A percentile compares a stretch with the other conserved stretches of the same genome.
phyloP scores from a whole-genome alignment of 768 basidiomycete species.

The Asterophora lycoperdoides region DNA sequence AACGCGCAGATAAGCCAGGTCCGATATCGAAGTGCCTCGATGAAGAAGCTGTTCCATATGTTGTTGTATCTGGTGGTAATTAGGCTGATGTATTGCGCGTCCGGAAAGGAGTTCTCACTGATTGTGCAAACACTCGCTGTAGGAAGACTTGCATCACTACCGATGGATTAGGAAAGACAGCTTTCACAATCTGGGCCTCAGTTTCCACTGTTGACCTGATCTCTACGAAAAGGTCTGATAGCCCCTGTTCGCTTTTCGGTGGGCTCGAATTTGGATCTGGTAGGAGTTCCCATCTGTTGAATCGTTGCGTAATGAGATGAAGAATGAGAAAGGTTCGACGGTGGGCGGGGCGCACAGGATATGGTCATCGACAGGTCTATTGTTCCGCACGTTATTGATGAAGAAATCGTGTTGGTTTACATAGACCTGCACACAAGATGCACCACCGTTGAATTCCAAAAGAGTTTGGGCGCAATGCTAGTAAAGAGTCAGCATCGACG shows the following conservation, averaged over 20 bases:
- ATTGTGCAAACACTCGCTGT: slow-evolving; percentile 96
- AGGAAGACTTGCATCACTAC: slow-evolving; percentile 98
- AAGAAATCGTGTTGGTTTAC: slow-evolving; percentile 99
- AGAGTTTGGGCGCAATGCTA: slow-evolving; percentile 97
- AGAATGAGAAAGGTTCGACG: not conserved
- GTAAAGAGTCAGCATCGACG: not conserved
- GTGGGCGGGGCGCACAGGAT: slow-evolving; percentile 39
- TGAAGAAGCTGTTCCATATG: slow-evolving; percentile 89
- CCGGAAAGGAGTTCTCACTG: slow-evolving; percentile 45
- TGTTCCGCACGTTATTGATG: slow-evolving; percentile 83
- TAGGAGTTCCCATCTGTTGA: slow-evolving; percentile 70
- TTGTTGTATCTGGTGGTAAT: slow-evolving; percentile 76
- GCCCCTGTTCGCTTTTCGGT: slow-evolving; percentile 75
- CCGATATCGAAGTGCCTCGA: slow-evolving; percentile 69
- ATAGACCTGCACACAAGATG: slow-evolving; percentile 96
- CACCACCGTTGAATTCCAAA: slow-evolving; percentile 95
- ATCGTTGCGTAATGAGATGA: not conserved
- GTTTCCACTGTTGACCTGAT: slow-evolving; percentile 90
- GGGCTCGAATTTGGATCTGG: slow-evolving; percentile 75
- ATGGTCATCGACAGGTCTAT: slow-evolving; percentile 50
- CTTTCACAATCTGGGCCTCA: slow-evolving; percentile 96
- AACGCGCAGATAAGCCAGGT: slow-evolving; percentile 86
- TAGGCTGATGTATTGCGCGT: not conserved
- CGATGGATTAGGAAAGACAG: slow-evolving; percentile 95
- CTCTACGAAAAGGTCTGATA: slow-evolving; percentile 77